Evolutionary conservation across 441 rosid species (phyloP).

Genomic region (Pelargonium myrrhifolium): DNA sequence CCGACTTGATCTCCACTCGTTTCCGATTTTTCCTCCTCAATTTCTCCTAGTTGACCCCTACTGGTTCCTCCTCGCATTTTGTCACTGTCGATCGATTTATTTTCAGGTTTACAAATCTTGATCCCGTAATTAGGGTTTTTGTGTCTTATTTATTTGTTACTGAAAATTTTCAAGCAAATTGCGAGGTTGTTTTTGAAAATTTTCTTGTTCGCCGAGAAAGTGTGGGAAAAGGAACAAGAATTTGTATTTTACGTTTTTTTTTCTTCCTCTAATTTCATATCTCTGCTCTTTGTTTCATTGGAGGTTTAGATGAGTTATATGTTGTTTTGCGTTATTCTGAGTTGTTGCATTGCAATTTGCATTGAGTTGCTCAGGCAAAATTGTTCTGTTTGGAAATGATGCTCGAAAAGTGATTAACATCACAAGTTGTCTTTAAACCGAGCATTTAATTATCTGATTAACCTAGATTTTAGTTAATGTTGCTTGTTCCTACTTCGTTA

Average conservation of each 20-base stretch:
- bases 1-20: conserved; percentile 11
- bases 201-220: neutral
- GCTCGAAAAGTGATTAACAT: too few species aligned
- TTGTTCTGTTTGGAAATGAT: too few species aligned
- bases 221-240: neutral
- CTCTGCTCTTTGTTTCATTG: neutral
- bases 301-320: too few species aligned
- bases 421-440: neutral
- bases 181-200: too few species aligned
- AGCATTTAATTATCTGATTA: neutral
- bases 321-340: neutral
- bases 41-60: conserved; percentile 4
- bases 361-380: too few species aligned
- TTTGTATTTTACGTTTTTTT: neutral
- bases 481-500: neutral
- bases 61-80: neutral
- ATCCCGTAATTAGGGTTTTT: neutral
- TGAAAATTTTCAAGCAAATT: too few species aligned
- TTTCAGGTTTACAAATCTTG: neutral
- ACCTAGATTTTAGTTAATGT: neutral
- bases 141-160: too few species aligned
- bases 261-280: neutral
- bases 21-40: conserved; percentile 10
- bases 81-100: neutral
- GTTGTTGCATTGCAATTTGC: too few species aligned